Base-by-base conservation (phyloP, 768 basidiomycete species). In the Mycena galopus region DNA sequence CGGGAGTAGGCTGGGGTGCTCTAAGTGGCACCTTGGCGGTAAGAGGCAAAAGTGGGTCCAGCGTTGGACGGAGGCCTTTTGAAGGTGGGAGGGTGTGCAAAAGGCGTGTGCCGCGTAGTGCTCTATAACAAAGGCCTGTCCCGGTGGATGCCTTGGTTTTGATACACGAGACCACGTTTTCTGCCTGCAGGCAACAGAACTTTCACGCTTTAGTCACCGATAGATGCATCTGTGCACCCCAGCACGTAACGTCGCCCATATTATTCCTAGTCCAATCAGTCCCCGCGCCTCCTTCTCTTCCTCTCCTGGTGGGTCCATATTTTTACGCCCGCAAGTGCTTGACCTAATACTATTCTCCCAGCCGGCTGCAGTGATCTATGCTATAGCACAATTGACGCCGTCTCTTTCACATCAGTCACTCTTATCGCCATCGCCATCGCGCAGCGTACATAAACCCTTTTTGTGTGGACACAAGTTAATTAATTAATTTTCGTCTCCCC, bases 171-270 rank as follows among this genome's bases (percentile, higher is more conserved):
- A 83, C 83, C 88, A 93, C 91, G 92, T 91, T 92, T 86, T 85
- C 82, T 90, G 92, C 92, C 92, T 92, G 90, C 90, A 92, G 91
- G 92, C 91, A 88, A 79, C 77, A 73, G 78, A 80, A 82, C 75
- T 85, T 85, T 84, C 79, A 79, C 80, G 81, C 80, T 25, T 72
- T 68, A 64, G 62, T 69, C 73, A 69, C 68, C 19, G 44, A 67
- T 51, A 62, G 72, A 69, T 73, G 23, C 61, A 73, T 67, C 62
- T 59, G 53, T 55, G 47, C 56, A 61, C 60, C 53, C 32, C 69
- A 67, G 35, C 42, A 72, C 72, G 72, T 73, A 73, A 73, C 42
- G 47, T 50, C 60, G 64, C 23, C 25, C 50, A 69, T 69, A 53
- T 65, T 61, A 39, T 39, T 39, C 39, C 69, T 23, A 47, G 19